Evolutionary conservation across 2,329 filamentous ascomycete genomes (phyloP).

Genomic region (Xylogone sp.): DNA sequence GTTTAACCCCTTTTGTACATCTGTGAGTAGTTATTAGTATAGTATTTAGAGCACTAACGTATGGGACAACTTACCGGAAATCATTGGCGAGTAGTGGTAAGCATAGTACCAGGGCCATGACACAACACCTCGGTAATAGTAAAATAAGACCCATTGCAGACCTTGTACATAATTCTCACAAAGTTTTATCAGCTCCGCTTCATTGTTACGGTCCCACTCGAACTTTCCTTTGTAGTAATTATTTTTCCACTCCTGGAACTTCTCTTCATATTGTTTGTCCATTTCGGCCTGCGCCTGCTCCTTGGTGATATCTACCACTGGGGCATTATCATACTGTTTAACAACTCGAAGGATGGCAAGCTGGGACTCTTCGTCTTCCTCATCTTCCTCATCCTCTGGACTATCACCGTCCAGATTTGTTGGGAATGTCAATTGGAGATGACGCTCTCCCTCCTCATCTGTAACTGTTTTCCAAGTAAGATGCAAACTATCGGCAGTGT

Average conservation of each 20-base stretch:
- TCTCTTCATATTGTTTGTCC: conserved; percentile 82
- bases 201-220: conserved; percentile 77
- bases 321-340: conserved; percentile 86
- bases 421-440: conserved; percentile 58
- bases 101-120: conserved; percentile 98
- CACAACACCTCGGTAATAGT: conserved; percentile 95
- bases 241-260: conserved; percentile 91
- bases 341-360: conserved; percentile 82
- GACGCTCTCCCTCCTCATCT: conserved; percentile 61
- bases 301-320: conserved; percentile 73
- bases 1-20: conserved; percentile 82
- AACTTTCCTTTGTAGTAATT: conserved; percentile 91
- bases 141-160: conserved; percentile 95
- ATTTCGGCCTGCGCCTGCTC: conserved; percentile 77
- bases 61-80: conserved; percentile 57
- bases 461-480: conserved; percentile 62
- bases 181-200: conserved; percentile 75
- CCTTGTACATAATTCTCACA: conserved; percentile 97
- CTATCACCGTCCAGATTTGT: conserved; percentile 43
- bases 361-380: conserved; percentile 79
- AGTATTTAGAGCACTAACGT: conserved; percentile 15
- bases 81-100: conserved; percentile 97
- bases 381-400: conserved; percentile 65
- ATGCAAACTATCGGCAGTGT: conserved; percentile 68
- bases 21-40: conserved; percentile 36